Evolutionary conservation across 129 eudicot species (phyloP).

Genomic region (Centaurea solstitialis): DNA sequence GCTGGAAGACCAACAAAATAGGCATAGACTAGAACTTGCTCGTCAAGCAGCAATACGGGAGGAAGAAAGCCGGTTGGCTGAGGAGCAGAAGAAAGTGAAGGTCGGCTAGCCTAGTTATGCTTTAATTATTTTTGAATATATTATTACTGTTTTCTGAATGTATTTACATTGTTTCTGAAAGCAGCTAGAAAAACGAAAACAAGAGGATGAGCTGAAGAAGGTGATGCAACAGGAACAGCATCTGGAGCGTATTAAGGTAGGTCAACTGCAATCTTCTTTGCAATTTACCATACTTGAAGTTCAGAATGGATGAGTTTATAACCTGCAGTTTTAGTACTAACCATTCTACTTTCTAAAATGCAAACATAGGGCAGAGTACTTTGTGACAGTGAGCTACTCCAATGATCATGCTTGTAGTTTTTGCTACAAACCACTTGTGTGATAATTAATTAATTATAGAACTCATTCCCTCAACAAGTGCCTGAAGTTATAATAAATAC

Average conservation of each 20-base stretch:
- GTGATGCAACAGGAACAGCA: slow-evolving; percentile 85
- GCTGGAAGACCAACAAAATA: slow-evolving; percentile 70
- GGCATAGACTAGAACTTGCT: slow-evolving; percentile 79
- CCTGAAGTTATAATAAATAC: not conserved
- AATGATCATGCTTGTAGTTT: not conserved
- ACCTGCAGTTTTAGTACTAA: not conserved
- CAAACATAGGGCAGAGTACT: no score
- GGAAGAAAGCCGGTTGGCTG: slow-evolving; percentile 80
- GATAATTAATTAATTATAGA: not conserved
- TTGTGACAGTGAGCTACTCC: not conserved
- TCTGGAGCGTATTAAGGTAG: slow-evolving; percentile 83
- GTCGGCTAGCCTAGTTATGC: slow-evolving; percentile 34
- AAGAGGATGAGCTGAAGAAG: slow-evolving; percentile 87
- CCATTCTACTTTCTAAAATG: not conserved
- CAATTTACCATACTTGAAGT: not conserved
- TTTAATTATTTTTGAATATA: not conserved
- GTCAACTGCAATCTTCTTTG: slow-evolving; percentile 21
- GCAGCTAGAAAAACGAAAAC: slow-evolving; percentile 90
- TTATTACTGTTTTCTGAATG: slow-evolving; percentile 7
- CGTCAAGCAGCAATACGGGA: slow-evolving; percentile 85
- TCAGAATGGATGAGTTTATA: not conserved
- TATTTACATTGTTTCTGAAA: slow-evolving; percentile 32
- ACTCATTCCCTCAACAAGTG: not conserved
- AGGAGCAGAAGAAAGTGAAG: slow-evolving; percentile 83
- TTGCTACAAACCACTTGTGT: not conserved